phyloP scores from a whole-genome alignment of 148 eudicot species.

The Camellia sinensis region DNA sequence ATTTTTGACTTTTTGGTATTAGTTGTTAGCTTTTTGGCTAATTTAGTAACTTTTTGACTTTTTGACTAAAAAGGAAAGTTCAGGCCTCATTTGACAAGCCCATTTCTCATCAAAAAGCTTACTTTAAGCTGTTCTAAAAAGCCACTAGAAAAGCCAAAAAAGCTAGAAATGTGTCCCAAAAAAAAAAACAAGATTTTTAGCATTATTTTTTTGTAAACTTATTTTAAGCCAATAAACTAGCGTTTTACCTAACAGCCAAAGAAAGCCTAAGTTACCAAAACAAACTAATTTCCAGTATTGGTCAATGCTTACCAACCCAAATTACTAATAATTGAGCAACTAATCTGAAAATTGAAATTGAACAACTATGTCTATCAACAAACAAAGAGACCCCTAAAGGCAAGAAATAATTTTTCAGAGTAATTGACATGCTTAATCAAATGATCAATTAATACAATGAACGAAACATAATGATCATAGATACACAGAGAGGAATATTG shows the following conservation, averaged over 20 bases:
- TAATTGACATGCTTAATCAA: conserved; percentile 2
- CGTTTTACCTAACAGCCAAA: background rate
- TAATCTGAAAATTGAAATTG: conserved; percentile 22
- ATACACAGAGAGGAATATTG: background rate
- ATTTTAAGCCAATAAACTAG: too few species aligned
- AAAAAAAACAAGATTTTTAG: too few species aligned
- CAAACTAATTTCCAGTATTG: conserved; percentile 29
- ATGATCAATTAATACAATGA: background rate
- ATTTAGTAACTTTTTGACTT: too few species aligned
- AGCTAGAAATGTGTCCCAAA: too few species aligned
- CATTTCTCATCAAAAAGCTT: too few species aligned
- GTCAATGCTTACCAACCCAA: conserved; percentile 29
- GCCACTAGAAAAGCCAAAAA: too few species aligned
- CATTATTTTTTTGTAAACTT: too few species aligned
- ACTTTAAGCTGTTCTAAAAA: too few species aligned
- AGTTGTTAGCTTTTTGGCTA: too few species aligned
- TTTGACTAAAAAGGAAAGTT: too few species aligned
- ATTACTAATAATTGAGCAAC: background rate
- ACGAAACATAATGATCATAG: background rate
- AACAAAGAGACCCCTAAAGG: background rate
- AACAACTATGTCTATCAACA: background rate
- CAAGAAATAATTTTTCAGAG: background rate
- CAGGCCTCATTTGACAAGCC: too few species aligned
- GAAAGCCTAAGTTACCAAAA: background rate
- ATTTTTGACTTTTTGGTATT: too few species aligned